Percentiles rank a stretch among this genome's conserved stretches.
Evolutionary conservation across 306 rosid genomes (phyloP).

Genomic region (Cucumis sativus): DNA sequence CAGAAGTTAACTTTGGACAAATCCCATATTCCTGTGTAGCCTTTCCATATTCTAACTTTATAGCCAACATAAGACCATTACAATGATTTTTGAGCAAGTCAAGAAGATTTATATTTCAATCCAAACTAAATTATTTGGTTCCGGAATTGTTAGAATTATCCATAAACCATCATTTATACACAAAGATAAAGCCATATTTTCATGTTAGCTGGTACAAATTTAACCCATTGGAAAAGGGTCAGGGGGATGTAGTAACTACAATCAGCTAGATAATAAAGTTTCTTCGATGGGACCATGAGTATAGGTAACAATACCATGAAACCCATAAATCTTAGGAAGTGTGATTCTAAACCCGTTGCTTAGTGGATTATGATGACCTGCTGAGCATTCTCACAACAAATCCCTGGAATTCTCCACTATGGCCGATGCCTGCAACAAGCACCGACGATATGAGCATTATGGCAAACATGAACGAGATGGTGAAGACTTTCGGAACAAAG

Average conservation of each 20-base stretch:
- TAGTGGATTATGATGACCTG: neutral
- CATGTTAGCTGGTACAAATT: neutral
- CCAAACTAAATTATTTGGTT: neutral
- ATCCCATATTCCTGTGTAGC: neutral
- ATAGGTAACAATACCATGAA: neutral
- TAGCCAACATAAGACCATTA: neutral
- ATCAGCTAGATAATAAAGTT: neutral
- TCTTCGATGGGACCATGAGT: neutral
- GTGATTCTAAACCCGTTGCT: neutral
- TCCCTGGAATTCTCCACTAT: neutral
- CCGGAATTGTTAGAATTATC: neutral
- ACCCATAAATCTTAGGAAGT: neutral
- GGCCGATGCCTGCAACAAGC: conserved; percentile 1
- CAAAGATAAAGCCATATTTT: neutral
- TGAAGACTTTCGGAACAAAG: neutral
- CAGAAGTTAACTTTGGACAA: no score
- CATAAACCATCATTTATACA: neutral
- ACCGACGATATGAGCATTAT: neutral
- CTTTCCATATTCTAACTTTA: neutral
- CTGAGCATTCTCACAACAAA: neutral
- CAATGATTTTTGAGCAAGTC: neutral
- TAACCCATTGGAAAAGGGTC: neutral
- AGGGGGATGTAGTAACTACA: neutral
- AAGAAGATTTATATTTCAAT: neutral
- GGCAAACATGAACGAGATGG: neutral